A percentile compares a stretch with the other conserved stretches of the same genome.
phyloP scores from a whole-genome alignment of 257 asterid genomes.

The Solanum etuberosum region DNA sequence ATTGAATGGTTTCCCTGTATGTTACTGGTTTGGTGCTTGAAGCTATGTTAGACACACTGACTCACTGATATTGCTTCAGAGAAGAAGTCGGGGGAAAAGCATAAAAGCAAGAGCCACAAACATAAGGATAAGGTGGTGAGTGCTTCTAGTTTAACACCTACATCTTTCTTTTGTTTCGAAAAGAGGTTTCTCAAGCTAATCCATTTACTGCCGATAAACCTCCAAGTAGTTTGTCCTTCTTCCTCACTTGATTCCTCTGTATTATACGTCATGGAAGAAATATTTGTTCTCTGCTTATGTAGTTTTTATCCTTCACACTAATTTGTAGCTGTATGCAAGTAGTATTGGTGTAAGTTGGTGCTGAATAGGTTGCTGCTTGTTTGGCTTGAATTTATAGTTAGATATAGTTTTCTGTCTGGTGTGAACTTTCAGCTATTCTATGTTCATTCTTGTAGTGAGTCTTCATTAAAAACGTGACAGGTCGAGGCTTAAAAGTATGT shows the following conservation, averaged over 20 bases:
- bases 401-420: neutral
- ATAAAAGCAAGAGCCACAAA: conserved; percentile 40
- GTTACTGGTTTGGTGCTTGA: conserved; percentile 1
- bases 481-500: neutral
- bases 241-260: neutral
- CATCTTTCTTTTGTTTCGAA: neutral
- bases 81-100: conserved; percentile 45
- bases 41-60: conserved; percentile 2
- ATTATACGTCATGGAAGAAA: neutral
- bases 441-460: neutral
- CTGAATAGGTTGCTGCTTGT: neutral
- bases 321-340: neutral
- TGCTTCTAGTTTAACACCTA: conserved; percentile 1
- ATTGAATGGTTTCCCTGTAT: neutral
- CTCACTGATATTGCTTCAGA: conserved; percentile 31
- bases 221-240: neutral
- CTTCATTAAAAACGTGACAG: neutral
- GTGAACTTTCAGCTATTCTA: neutral
- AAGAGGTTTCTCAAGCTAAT: neutral
- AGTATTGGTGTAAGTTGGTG: neutral
- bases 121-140: conserved; percentile 41
- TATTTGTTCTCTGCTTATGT: neutral
- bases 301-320: neutral
- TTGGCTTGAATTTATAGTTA: neutral
- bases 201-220: neutral